Evolutionary conservation across 352 stramenopile genomes (phyloP), one percentile per base, ranked within the genome.

Genomic region (Pythium sp.): DNA sequence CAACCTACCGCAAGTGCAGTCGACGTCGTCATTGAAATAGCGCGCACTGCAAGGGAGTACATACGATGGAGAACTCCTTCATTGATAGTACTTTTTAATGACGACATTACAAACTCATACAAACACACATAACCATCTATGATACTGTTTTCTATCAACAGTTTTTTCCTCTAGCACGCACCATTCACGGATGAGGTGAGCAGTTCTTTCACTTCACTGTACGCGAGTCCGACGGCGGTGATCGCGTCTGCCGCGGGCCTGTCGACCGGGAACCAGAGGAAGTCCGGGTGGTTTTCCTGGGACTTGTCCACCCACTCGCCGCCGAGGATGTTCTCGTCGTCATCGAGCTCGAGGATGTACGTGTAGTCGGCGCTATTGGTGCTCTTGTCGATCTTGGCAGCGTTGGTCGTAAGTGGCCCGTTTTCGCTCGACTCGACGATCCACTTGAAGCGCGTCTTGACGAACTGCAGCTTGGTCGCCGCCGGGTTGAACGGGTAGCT

Each of bases 301-400:
- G 81, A 89, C 3, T 64, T 72, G n/a, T 65, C 66, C 24, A 92
- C 34, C 84, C 84, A 92, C 67, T 92, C 84, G 7, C 84, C 84
- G 58, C 84, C 84, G 15, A 90, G 72, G 69, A 92, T 87, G 64
- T 88, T 74, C 41, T 82, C 75, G 2, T 72, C 67, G 12, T 76
- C 73, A 60, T 92, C 76, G 41, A 83, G 79, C 70, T 92, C 84
- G 15, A 91, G 75, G 6, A 88, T 41, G 67, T 90, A 90, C 57
- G 87, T 69, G 72, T 90, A 90, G 63, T 87, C 76, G 24, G 71
- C 80, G 55, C 54, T 72, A 20, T 72, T 79, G 18, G 77, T 89
- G 69, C 75, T 85, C 62, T 76, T 73, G 66, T 90, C 73, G 14
- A 86, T 74, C 20, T 75, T 73, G 4, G 78, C 82, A 1, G 72